These are phyloP conservation scores for Xylaria telfairii DNA, from an alignment of 495 filamentous ascomycete genomes.

Conservation along the genomic window DNA sequence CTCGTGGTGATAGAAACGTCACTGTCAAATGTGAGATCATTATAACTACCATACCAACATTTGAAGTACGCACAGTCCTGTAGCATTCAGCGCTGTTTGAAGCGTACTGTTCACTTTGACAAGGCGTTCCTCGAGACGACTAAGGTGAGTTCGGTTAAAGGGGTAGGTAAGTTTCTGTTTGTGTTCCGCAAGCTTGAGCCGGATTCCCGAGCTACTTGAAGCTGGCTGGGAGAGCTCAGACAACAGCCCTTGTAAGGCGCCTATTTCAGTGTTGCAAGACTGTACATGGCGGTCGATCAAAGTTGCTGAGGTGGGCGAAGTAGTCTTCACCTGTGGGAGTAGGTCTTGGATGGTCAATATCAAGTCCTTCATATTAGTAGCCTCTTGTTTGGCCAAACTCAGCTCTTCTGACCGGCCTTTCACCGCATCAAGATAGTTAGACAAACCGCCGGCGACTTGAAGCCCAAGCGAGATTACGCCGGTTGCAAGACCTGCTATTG, in stretches of 20 bases:
- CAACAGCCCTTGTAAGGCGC: background rate
- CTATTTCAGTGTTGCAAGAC: constrained; percentile 13
- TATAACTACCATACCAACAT: background rate
- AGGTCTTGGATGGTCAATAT: background rate
- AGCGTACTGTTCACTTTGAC: constrained; percentile 3
- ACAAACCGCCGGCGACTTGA: background rate
- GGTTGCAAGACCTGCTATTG: constrained; percentile 5
- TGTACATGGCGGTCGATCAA: background rate
- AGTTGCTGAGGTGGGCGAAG: background rate
- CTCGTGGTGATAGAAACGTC: background rate
- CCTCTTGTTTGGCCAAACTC: background rate
- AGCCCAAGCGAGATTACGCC: constrained; percentile 17
- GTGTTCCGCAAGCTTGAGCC: background rate
- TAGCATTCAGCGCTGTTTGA: background rate
- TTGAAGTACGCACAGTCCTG: background rate
- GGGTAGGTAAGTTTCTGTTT: constrained; percentile 10
- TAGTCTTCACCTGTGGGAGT: background rate
- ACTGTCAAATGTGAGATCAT: background rate
- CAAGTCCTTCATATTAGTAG: background rate
- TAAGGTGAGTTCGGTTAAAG: background rate
- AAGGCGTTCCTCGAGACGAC: constrained; percentile 2
- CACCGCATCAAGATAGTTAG: background rate
- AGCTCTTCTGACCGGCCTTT: constrained; percentile 1
- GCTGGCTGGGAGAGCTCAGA: background rate
- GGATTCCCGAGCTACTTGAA: background rate